These are phyloP conservation scores for Bidens hawaiensis DNA, from an alignment of 140 eudicot genomes.

Conservation along the genomic window DNA sequence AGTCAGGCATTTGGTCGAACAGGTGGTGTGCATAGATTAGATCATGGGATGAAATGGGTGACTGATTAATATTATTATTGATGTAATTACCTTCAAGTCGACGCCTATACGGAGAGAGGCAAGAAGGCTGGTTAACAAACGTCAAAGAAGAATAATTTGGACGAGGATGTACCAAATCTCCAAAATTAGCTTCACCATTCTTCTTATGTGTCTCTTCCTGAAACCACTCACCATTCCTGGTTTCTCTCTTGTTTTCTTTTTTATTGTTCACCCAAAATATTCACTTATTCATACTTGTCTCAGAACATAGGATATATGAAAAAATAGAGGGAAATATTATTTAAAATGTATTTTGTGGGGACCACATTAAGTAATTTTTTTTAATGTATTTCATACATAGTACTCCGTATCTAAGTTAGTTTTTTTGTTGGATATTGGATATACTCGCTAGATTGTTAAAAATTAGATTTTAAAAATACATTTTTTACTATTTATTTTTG, in stretches of 20 bases:
- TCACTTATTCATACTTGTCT: not conserved
- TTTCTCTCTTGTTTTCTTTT: constrained; percentile 13
- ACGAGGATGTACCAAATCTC: constrained; percentile 40
- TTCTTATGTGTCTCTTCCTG: constrained; percentile 31
- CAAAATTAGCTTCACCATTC: constrained; percentile 31
- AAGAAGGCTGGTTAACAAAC: constrained; percentile 58
- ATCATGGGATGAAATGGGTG: constrained; percentile 9
- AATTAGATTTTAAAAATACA: too few species aligned
- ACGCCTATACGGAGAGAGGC: constrained; percentile 58
- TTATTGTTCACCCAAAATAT: constrained; percentile 3
- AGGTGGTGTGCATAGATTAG: constrained; percentile 5
- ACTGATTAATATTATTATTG: not conserved
- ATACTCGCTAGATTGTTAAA: too few species aligned
- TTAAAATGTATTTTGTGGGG: constrained; percentile 6
- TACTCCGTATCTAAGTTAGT: too few species aligned
- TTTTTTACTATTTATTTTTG: too few species aligned
- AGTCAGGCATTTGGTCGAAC: constrained; percentile 15
- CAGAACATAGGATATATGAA: not conserved
- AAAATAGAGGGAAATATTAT: not conserved
- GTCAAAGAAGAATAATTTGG: constrained; percentile 34
- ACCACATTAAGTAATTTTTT: too few species aligned
- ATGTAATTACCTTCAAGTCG: constrained; percentile 55
- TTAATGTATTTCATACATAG: too few species aligned
- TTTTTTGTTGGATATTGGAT: too few species aligned
- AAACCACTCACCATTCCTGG: constrained; percentile 37